Conservation (phyloP, 2,329 filamentous ascomycete species). For the Myriosclerotinia curreyana region DNA sequence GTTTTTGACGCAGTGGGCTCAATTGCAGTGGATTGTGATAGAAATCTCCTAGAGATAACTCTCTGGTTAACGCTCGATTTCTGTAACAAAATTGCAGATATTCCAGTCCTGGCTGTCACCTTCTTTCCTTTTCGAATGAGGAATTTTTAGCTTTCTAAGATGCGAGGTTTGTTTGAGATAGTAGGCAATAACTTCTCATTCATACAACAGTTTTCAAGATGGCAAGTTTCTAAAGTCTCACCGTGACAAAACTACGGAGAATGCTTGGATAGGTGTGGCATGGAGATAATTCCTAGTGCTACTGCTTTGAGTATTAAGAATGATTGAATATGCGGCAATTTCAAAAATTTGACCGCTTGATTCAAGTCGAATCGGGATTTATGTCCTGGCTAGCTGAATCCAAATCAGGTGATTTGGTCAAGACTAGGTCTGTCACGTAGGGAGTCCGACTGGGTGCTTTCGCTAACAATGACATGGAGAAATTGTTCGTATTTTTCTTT, state of each 20-base stretch:
- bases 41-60: constrained; percentile 9
- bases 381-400: too few species aligned
- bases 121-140: neutral
- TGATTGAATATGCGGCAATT: neutral
- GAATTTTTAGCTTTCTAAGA: neutral
- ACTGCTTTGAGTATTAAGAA: neutral
- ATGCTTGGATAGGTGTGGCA: neutral
- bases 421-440: too few species aligned
- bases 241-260: neutral
- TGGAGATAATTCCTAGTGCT: neutral
- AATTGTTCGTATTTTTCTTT: too few species aligned
- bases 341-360: too few species aligned
- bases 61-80: neutral
- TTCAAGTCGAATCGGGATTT: too few species aligned
- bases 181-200: neutral
- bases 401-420: too few species aligned
- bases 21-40: neutral
- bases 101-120: neutral
- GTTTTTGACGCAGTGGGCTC: too few species aligned
- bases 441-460: too few species aligned
- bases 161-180: constrained; percentile 5
- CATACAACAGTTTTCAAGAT: neutral
- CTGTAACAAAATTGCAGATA: constrained; percentile 6
- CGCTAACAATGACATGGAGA: too few species aligned
- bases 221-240: neutral